Evolutionary conservation across 352 stramenopile genomes (phyloP).

Genomic region (Globisporangium orthogonon): DNA sequence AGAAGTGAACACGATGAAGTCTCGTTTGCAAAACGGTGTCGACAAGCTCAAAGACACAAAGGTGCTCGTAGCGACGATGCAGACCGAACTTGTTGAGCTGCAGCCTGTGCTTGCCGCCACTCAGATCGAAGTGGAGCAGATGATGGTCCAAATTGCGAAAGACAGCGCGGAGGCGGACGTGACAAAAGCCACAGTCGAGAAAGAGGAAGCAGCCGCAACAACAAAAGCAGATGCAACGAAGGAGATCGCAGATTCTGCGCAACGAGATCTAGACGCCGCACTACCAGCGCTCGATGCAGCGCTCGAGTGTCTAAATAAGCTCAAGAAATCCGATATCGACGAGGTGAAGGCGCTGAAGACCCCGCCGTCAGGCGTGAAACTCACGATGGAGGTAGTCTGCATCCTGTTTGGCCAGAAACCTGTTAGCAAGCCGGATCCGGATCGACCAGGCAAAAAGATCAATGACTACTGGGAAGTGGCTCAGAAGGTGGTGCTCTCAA

Average conservation of each 20-base stretch:
- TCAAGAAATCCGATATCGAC: conserved; percentile 91
- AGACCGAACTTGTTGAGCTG: conserved; percentile 75
- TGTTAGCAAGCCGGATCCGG: conserved; percentile 80
- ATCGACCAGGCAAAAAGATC: conserved; percentile 88
- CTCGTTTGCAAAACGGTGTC: conserved; percentile 78
- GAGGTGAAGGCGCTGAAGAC: conserved; percentile 91
- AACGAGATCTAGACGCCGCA: conserved; percentile 84
- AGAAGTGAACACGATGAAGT: conserved; percentile 86
- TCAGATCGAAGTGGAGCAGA: conserved; percentile 81
- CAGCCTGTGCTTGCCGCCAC: conserved; percentile 74
- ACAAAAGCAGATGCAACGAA: conserved; percentile 84
- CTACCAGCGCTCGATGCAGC: conserved; percentile 83
- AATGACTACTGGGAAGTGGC: conserved; percentile 90
- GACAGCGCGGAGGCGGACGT: conserved; percentile 88
- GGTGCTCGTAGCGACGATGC: conserved; percentile 75
- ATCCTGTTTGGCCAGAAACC: conserved; percentile 90
- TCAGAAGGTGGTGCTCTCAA: conserved; percentile 88
- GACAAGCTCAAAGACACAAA: conserved; percentile 85
- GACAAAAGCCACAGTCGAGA: conserved; percentile 81
- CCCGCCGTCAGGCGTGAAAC: conserved; percentile 84
- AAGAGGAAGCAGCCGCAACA: conserved; percentile 83
- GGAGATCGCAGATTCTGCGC: conserved; percentile 87
- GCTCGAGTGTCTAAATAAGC: conserved; percentile 83
- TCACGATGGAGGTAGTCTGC: conserved; percentile 91
- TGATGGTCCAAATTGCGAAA: conserved; percentile 88